Evolutionary conservation across 1,284 basidiomycete species (phyloP), one percentile per base, ranked within the genome.

Genomic region (Exobasidium rhododendri): DNA sequence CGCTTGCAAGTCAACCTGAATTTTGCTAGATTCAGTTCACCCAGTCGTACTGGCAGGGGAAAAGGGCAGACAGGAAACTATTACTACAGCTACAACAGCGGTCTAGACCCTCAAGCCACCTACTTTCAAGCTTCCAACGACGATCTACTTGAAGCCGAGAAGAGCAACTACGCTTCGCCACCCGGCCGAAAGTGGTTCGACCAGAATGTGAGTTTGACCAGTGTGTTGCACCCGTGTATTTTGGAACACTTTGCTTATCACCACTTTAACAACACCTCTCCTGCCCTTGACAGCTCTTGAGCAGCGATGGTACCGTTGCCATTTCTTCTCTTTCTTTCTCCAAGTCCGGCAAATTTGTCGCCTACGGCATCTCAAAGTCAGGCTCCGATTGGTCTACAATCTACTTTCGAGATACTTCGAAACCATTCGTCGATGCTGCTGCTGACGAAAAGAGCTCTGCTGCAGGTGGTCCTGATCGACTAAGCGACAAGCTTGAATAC

Each of bases 61-160:
- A 64, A 65, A 14, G 47, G 26, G n/a, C 3, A 30, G 52, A 32
- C 52, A 22, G 47, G 47, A 24, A 44, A 24, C 14, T 77, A 71
- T 67, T 79, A 79, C 65, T 77, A 75, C 62, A 63, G 53, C 46
- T 78, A 70, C 71, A 79, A 79, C 64, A 57, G 66, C 10, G 77
- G 77, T 14, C 71, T 79, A 17, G 70, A 72, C 22, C 73, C 77
- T 2, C 77, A 79, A 60, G 64, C 67, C 20, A 63, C 71, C 46
- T 74, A 75, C 61, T 79, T 67, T 58, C 54, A 65, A 13, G 74
- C 74, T 22, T 68, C 49, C 40, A 61, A 64, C 35, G 53, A 65
- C 22, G 63, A 79, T 51, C 62, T 79, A 14, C 62, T 68, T 10
- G 60, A 50, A 0, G 64, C 59, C 4, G 40, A 58, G 17, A 32